Conservation (phyloP, 2,329 filamentous ascomycete genomes). For the Macrophomina phaseolina region DNA sequence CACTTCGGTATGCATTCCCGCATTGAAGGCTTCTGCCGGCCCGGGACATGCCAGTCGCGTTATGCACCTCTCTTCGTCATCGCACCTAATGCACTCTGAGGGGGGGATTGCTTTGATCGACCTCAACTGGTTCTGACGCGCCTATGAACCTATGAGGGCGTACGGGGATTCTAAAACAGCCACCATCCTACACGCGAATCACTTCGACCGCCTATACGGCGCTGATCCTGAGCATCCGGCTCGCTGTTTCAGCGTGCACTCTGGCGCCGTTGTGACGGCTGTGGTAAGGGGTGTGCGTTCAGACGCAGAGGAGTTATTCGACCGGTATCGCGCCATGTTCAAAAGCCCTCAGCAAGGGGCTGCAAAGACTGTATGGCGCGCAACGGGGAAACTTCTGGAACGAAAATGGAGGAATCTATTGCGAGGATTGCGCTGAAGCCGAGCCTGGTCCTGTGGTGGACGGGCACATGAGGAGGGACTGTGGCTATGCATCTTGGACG, state of each 20-base stretch:
- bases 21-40: slow-evolving; percentile 31
- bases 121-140: background rate
- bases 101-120: slow-evolving; percentile 1
- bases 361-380: slow-evolving; percentile 37
- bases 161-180: slow-evolving; percentile 37
- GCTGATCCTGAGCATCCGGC: background rate
- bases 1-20: slow-evolving; percentile 50
- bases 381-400: slow-evolving; percentile 47
- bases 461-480: background rate
- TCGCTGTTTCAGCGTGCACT: slow-evolving; percentile 38
- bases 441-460: background rate
- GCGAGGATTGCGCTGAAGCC: background rate
- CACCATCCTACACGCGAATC: slow-evolving; percentile 37
- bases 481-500: slow-evolving; percentile 10
- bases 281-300: slow-evolving; percentile 28
- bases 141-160: slow-evolving; percentile 24
- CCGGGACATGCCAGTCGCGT: slow-evolving; percentile 54
- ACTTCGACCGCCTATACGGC: slow-evolving; percentile 30
- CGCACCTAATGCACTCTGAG: slow-evolving; percentile 41
- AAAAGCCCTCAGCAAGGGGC: slow-evolving; percentile 39
- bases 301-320: background rate
- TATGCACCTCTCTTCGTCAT: slow-evolving; percentile 52
- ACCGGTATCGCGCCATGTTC: slow-evolving; percentile 34
- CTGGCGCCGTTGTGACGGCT: slow-evolving; percentile 36
- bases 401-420: slow-evolving; percentile 46